Evolutionary conservation across 2,329 filamentous ascomycete genomes (phyloP), one percentile per base, ranked within the genome.

Genomic region (Epicoccum sorghinum): DNA sequence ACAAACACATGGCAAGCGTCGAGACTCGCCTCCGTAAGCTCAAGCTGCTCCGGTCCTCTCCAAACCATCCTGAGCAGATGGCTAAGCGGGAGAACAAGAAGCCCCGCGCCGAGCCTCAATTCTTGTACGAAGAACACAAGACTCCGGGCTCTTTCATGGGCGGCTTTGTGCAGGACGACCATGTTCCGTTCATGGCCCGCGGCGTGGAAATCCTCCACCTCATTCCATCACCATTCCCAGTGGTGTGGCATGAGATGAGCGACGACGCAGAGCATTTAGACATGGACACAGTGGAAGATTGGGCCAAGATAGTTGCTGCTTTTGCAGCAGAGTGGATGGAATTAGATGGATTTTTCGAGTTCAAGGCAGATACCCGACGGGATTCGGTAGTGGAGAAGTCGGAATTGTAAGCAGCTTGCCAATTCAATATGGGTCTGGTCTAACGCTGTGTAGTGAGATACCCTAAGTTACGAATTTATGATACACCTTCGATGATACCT

Each of bases 311-410:
- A 32, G 81, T 93, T 7, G 89, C 90, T 4, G 93, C 87, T 0
- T 99, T 99, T 76, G 84, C 87, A 13, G 91, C 89, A 0, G 93
- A 98, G 76, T 99, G 93, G 92, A 87, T 99, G 86, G 93, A 96
- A 18, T 52, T 75, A 50, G 72, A 75, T 35, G 71, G 69, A 12
- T 71, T 66, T 43, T 70, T 75, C 48, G 66, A 73, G 36, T 55
- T 60, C 49, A 65, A 62, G 27, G 47, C 52, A 24, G 55, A 59
- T 29, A 60, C 55, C 46, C 55, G 63, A 54, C 59, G 49, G 39
- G 56, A 51, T 7, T 48, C 52, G 32, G 38, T 36, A 18, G 50
- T 35, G 10, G 64, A 60, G 39, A 74, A 73, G 47, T 69, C 71
- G 60, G 71, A 75, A 58, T 60, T 75, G 71, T 75, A 67, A 75